phyloP scores from a whole-genome alignment of 2,329 filamentous ascomycete genomes.

The Fusarium brevicatenulatum region DNA sequence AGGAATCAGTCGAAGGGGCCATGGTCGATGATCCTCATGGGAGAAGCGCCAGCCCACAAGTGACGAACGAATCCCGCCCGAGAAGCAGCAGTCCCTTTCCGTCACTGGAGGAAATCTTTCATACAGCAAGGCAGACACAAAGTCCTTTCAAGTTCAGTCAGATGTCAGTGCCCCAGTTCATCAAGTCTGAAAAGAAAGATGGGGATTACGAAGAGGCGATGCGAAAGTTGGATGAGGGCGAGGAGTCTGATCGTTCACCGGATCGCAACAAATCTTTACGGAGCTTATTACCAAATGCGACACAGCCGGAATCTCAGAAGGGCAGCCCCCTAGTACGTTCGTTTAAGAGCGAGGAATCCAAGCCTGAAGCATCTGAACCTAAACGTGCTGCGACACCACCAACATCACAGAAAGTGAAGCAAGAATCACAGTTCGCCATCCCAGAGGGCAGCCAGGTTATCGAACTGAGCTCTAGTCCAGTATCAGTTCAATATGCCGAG shows the following conservation, averaged over 20 bases:
- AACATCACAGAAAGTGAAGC: constrained; percentile 25
- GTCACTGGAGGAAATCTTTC: constrained; percentile 53
- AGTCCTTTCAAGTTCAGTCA: constrained; percentile 47
- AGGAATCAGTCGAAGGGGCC: constrained; percentile 39
- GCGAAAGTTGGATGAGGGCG: constrained; percentile 53
- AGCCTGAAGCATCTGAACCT: background rate
- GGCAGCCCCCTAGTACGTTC: constrained; percentile 2
- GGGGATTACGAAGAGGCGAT: constrained; percentile 58
- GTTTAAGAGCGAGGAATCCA: constrained; percentile 8
- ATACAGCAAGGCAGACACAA: constrained; percentile 53
- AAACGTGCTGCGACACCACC: constrained; percentile 14
- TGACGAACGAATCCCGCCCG: constrained; percentile 30
- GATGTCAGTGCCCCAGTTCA: constrained; percentile 40
- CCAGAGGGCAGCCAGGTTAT: constrained; percentile 49
- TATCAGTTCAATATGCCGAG: constrained; percentile 30
- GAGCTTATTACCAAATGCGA: constrained; percentile 48
- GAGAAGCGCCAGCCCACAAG: constrained; percentile 24
- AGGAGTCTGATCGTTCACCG: constrained; percentile 42
- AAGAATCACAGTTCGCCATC: constrained; percentile 38
- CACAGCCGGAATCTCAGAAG: constrained; percentile 41
- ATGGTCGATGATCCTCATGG: constrained; percentile 28
- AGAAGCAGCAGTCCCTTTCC: constrained; percentile 50
- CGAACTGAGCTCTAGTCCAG: constrained; percentile 45
- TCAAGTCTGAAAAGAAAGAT: constrained; percentile 45
- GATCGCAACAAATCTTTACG: constrained; percentile 42